Evolutionary conservation across 192 early-diverging fungal species (phyloP).

Genomic region (Mortierella claussenii): DNA sequence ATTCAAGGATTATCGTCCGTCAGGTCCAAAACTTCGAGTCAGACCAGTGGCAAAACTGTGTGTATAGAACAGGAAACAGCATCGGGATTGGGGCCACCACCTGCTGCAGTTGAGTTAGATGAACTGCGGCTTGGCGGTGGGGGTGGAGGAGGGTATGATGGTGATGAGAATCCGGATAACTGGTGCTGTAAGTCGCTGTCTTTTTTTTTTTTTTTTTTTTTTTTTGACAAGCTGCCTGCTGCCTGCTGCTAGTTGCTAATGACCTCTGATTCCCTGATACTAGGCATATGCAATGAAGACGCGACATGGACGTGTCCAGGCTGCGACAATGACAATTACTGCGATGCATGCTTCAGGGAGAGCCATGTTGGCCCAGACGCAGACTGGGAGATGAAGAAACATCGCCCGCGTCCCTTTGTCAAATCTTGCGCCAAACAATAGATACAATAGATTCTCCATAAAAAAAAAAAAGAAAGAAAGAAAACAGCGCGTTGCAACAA

Average conservation of each 20-base stretch:
- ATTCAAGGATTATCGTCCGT: conserved; percentile 17
- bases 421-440: conserved; percentile 8
- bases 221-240: neutral
- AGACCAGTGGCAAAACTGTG: neutral
- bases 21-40: conserved; percentile 10
- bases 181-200: conserved; percentile 60
- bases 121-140: conserved; percentile 31
- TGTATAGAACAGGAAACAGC: neutral
- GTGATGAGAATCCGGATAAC: conserved; percentile 54
- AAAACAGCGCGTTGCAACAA: too few species aligned
- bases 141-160: neutral
- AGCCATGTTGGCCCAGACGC: conserved; percentile 58
- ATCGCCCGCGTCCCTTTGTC: conserved; percentile 47
- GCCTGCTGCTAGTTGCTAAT: neutral
- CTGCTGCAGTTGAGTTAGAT: conserved; percentile 37
- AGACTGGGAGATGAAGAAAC: conserved; percentile 54
- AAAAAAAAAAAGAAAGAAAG: neutral
- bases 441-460: neutral
- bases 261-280: neutral
- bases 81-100: conserved; percentile 36
- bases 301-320: conserved; percentile 64
- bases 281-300: conserved; percentile 71
- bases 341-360: conserved; percentile 63
- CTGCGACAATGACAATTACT: conserved; percentile 72
- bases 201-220: neutral